These are phyloP conservation scores for Vitis rotundifolia DNA, from an alignment of 164 flowering plant species.

Conservation along the genomic window DNA sequence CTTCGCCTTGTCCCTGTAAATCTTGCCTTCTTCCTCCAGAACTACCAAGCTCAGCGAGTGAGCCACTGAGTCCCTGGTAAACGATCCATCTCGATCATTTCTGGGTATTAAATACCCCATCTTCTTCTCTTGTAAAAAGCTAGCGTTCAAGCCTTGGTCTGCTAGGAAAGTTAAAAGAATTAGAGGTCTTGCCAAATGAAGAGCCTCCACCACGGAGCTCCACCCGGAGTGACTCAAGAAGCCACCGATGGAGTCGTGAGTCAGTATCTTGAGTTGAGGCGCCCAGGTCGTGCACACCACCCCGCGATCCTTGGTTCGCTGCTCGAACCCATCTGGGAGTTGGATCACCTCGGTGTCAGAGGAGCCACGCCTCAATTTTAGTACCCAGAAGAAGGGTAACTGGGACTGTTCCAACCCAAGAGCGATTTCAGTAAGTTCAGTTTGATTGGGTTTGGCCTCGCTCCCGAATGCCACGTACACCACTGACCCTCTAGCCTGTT, in stretches of 20 bases:
- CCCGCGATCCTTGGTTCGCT: constrained; percentile 23
- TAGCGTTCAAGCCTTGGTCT: constrained; percentile 34
- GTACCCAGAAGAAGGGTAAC: constrained; percentile 47
- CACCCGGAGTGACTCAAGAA: constrained; percentile 50
- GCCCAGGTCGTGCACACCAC: constrained; percentile 40
- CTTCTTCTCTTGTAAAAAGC: constrained; percentile 20
- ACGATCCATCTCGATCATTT: constrained; percentile 15
- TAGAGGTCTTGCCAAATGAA: constrained; percentile 27
- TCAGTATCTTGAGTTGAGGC: constrained; percentile 39
- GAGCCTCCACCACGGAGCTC: constrained; percentile 43
- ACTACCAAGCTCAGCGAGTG: constrained; percentile 26
- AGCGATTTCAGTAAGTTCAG: constrained; percentile 27
- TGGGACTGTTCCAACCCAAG: constrained; percentile 31
- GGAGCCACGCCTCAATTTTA: constrained; percentile 12
- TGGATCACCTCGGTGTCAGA: not conserved
- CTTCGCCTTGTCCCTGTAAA: constrained; percentile 21
- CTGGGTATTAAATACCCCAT: constrained; percentile 13
- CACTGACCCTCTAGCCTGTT: constrained; percentile 14
- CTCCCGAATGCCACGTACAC: constrained; percentile 34
- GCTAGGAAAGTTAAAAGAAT: constrained; percentile 29
- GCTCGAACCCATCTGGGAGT: constrained; percentile 40
- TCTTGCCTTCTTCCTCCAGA: constrained; percentile 21
- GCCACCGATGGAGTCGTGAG: constrained; percentile 41
- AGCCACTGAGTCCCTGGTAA: constrained; percentile 32
- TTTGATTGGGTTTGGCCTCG: constrained; percentile 22